Percentiles rank a stretch among this genome's conserved stretches.
phyloP scores from a whole-genome alignment of 139 green algal species.

The Deuterostichococcus epilithicus region DNA sequence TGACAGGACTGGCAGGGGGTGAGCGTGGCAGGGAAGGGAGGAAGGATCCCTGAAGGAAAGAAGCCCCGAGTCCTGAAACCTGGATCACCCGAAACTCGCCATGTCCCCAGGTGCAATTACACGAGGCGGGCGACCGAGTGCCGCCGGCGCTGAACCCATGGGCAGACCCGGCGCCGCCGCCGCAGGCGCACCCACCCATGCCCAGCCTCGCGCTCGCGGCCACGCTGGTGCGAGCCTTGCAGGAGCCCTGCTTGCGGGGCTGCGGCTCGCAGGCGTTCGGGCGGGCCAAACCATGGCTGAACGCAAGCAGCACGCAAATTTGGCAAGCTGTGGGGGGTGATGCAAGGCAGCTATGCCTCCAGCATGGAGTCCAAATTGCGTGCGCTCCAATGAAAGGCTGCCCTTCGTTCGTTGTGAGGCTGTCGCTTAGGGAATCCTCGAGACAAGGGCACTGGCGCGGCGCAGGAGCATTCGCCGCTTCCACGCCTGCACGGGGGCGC shows the following conservation, averaged over 20 bases:
- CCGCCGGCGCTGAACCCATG: background rate
- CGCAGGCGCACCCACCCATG: background rate
- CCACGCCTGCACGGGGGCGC: constrained; percentile 12
- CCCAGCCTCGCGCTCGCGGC: background rate
- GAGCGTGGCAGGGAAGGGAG: background rate
- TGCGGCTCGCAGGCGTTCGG: too few species aligned
- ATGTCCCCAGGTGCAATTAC: background rate
- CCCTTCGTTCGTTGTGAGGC: background rate
- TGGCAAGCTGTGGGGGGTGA: too few species aligned
- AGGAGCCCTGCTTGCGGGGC: too few species aligned
- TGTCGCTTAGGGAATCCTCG: background rate
- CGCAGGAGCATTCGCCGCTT: background rate
- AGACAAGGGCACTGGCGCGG: background rate
- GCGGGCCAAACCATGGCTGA: too few species aligned
- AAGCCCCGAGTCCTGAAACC: too few species aligned
- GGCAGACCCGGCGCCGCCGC: background rate
- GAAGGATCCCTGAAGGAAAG: background rate
- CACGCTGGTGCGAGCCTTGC: background rate
- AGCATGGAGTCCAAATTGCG: too few species aligned
- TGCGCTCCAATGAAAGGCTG: too few species aligned
- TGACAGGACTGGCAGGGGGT: background rate
- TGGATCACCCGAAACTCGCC: too few species aligned
- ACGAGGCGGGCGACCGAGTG: background rate
- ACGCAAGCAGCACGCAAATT: too few species aligned
- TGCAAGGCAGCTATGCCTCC: too few species aligned